Percentiles rank a stretch among this genome's conserved stretches.
phyloP scores from a whole-genome alignment of 208 protist genomes.

The Blastocrithidia nonstop region DNA sequence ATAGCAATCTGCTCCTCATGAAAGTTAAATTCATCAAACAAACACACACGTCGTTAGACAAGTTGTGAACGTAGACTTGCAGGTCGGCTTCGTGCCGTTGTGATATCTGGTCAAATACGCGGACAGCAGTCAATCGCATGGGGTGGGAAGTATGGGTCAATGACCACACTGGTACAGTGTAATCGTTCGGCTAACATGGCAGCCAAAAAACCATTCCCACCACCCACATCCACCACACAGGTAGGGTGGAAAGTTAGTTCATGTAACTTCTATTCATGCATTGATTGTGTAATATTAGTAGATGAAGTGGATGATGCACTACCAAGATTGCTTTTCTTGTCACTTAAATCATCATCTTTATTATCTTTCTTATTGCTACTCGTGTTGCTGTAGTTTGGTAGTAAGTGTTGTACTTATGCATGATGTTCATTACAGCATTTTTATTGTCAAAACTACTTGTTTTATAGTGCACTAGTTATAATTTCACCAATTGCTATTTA shows the following conservation, averaged over 20 bases:
- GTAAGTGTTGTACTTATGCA: too few species aligned
- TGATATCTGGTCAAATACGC: constrained; percentile 35
- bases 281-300: too few species aligned
- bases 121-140: constrained; percentile 64
- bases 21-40: constrained; percentile 38
- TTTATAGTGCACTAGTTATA: constrained; percentile 6
- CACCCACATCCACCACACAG: constrained; percentile 61
- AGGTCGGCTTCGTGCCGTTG: constrained; percentile 12
- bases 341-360: too few species aligned
- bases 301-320: too few species aligned
- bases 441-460: background rate
- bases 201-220: constrained; percentile 68
- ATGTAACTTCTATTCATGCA: background rate
- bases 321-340: too few species aligned
- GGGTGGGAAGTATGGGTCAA: constrained; percentile 52
- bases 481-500: constrained; percentile 68
- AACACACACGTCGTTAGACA: constrained; percentile 17
- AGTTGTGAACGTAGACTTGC: constrained; percentile 9
- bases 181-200: constrained; percentile 43
- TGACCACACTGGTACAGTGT: constrained; percentile 35
- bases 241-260: constrained; percentile 8
- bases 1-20: too few species aligned
- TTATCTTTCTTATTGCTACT: too few species aligned
- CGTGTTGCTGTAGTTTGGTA: too few species aligned
- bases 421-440: background rate